These are phyloP conservation scores for Gossypium gossypioides DNA, from an alignment of 441 rosid species.

Conservation along the genomic window DNA sequence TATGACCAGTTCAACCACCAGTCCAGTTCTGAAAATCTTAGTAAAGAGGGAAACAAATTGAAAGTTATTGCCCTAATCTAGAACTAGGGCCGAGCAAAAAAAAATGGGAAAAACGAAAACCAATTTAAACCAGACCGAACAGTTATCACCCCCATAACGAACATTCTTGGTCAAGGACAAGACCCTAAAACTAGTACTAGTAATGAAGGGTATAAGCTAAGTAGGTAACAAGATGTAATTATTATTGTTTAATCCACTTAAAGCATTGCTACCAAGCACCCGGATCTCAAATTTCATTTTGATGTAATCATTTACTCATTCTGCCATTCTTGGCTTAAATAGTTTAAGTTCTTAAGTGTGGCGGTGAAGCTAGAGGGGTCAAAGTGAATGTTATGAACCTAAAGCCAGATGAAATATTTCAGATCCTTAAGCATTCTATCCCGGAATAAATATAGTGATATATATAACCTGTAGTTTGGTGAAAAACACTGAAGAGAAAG, in stretches of 20 bases:
- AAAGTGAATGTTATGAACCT: not conserved
- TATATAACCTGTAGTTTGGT: not conserved
- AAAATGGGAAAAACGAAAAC: not conserved
- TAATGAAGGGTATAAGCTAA: not conserved
- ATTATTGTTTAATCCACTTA: not conserved
- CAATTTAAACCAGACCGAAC: not conserved
- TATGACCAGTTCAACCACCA: too few species aligned
- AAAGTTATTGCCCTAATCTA: not conserved
- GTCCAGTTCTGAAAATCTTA: too few species aligned
- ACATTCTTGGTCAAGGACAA: conserved; percentile 8
- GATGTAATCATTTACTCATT: not conserved
- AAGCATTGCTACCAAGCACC: not conserved
- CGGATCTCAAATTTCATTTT: not conserved
- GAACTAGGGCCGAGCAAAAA: not conserved
- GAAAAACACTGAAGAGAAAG: not conserved
- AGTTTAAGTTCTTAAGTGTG: not conserved
- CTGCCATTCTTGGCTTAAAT: not conserved
- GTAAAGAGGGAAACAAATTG: not conserved
- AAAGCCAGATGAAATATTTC: not conserved
- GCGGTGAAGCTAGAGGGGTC: not conserved
- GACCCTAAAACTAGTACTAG: not conserved
- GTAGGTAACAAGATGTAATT: not conserved
- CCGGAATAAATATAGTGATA: not conserved
- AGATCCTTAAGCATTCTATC: not conserved
- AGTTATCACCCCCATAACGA: not conserved